A percentile compares a stretch with the other conserved stretches of the same genome.
Evolutionary conservation across 2,329 filamentous ascomycete species (phyloP).

Genomic region (Epichloe gansuensis): DNA sequence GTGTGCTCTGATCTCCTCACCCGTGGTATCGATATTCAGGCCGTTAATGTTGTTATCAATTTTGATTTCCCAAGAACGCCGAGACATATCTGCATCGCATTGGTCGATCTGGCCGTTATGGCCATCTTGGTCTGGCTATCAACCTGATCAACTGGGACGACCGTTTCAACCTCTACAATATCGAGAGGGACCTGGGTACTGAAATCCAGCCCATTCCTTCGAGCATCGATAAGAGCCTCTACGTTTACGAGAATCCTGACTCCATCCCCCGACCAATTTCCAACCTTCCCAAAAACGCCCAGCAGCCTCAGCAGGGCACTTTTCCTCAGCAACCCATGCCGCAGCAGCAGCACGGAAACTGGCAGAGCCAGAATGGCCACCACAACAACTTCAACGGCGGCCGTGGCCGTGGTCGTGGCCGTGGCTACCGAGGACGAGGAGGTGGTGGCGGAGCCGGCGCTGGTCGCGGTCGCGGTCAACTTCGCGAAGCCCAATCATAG

Average conservation of each 20-base stretch:
- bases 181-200: slow-evolving; percentile 91
- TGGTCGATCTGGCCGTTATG: slow-evolving; percentile 92
- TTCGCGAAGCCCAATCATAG: slow-evolving; percentile 24
- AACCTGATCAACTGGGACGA: slow-evolving; percentile 99
- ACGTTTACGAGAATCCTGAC: slow-evolving; percentile 95
- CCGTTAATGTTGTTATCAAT: slow-evolving; percentile 99
- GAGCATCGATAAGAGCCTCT: slow-evolving; percentile 92
- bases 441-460: slow-evolving; percentile 19
- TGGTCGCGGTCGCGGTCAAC: slow-evolving; percentile 24
- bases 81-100: slow-evolving; percentile 98
- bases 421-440: slow-evolving; percentile 27
- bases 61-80: slow-evolving; percentile 98
- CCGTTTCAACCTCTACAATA: slow-evolving; percentile 96
- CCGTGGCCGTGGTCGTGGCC: slow-evolving; percentile 25
- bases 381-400: slow-evolving; percentile 23
- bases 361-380: slow-evolving; percentile 28
- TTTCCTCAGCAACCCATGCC: slow-evolving; percentile 9
- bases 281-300: slow-evolving; percentile 27
- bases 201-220: slow-evolving; percentile 95
- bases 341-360: slow-evolving; percentile 25
- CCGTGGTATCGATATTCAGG: slow-evolving; percentile 98
- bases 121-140: slow-evolving; percentile 92
- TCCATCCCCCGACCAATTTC: slow-evolving; percentile 75
- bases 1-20: slow-evolving; percentile 96
- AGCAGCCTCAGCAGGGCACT: slow-evolving; percentile 18